phyloP scores from a whole-genome alignment of 257 asterid genomes.

The Capsicum rhomboideum region DNA sequence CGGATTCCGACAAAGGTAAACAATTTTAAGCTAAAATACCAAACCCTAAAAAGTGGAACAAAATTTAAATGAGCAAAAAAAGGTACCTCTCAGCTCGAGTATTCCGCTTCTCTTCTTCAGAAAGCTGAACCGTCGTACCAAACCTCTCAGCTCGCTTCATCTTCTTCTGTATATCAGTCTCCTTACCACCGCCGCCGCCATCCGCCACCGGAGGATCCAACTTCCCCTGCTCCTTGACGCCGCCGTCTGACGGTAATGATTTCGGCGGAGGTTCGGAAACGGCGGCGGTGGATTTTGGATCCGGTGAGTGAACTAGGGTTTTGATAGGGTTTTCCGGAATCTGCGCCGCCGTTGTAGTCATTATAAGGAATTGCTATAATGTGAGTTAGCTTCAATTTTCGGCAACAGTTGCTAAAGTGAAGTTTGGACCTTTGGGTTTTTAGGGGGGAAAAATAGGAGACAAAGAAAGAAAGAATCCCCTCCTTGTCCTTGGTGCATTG shows the following conservation, averaged over 20 bases:
- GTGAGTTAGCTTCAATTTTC: no score
- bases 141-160: conserved; percentile 90
- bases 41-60: not conserved
- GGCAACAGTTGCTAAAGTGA: no score
- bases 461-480: no score
- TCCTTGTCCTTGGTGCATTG: no score
- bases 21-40: not conserved
- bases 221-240: conserved; percentile 21
- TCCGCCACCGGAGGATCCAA: conserved; percentile 9
- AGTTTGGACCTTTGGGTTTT: no score
- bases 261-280: not conserved
- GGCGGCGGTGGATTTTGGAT: conserved; percentile 24
- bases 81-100: conserved; percentile 94
- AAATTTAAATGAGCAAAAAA: not conserved
- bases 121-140: conserved; percentile 55
- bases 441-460: no score
- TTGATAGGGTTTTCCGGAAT: conserved; percentile 18
- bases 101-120: conserved; percentile 77
- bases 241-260: conserved; percentile 15
- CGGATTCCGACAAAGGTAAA: not conserved
- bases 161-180: conserved; percentile 64
- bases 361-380: conserved; percentile 1
- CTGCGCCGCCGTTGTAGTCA: conserved; percentile 32
- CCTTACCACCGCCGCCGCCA: conserved; percentile 20
- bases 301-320: conserved; percentile 18